A percentile compares a stretch with the other conserved stretches of the same genome.
phyloP scores from a whole-genome alignment of 1,284 basidiomycete species.

The Trametes polyzona region DNA sequence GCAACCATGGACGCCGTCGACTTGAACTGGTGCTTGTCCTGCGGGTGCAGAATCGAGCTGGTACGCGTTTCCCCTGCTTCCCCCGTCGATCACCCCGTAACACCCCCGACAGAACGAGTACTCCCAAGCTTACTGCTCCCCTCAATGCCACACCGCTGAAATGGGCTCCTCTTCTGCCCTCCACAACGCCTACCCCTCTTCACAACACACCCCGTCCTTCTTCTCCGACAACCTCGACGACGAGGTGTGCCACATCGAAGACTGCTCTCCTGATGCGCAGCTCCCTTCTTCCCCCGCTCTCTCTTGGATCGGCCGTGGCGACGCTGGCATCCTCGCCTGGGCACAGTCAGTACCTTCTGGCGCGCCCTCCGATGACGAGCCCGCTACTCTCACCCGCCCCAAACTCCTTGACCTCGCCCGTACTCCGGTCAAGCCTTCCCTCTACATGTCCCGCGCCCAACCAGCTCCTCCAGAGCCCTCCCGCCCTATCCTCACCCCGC shows the following conservation, averaged over 20 bases:
- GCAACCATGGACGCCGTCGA: slow-evolving; percentile 67
- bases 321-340: slow-evolving; percentile 41
- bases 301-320: slow-evolving; percentile 37
- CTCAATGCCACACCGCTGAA: slow-evolving; percentile 43
- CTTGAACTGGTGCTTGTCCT: slow-evolving; percentile 69
- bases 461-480: slow-evolving; percentile 38
- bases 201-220: slow-evolving; percentile 23
- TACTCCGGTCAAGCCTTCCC: slow-evolving; percentile 47
- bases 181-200: slow-evolving; percentile 26
- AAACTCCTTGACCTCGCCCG: slow-evolving; percentile 44
- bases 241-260: slow-evolving; percentile 9
- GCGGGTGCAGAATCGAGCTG: slow-evolving; percentile 49
- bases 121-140: slow-evolving; percentile 57
- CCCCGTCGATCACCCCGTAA: slow-evolving; percentile 15
- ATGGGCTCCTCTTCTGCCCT: slow-evolving; percentile 27
- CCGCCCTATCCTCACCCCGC: slow-evolving; percentile 36
- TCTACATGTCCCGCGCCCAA: slow-evolving; percentile 45
- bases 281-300: slow-evolving; percentile 10
- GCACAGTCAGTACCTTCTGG: slow-evolving; percentile 36
- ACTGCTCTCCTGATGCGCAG: slow-evolving; percentile 10
- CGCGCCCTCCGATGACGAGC: slow-evolving; percentile 35
- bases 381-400: slow-evolving; percentile 38
- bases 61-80: slow-evolving; percentile 42
- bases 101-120: slow-evolving; percentile 44
- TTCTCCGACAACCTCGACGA: slow-evolving; percentile 22